These are phyloP conservation scores for Gossypium australe DNA, from an alignment of 345 rosid genomes.

Conservation along the genomic window DNA sequence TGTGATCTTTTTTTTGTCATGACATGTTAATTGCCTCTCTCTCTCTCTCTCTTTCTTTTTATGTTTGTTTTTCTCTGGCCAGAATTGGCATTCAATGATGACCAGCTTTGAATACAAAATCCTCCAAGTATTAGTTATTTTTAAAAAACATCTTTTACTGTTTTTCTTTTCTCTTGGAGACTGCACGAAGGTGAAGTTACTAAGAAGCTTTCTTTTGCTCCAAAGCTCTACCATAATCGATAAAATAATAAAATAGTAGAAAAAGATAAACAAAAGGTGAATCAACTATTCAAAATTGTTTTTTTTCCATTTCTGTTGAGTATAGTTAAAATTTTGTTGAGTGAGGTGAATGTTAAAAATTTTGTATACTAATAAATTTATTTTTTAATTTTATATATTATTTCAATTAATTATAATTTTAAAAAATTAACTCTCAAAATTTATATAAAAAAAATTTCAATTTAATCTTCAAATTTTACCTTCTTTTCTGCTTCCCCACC, in stretches of 20 bases:
- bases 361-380: too few species aligned
- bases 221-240: background rate
- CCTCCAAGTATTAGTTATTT: background rate
- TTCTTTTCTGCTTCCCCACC: too few species aligned
- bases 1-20: conserved; percentile 52
- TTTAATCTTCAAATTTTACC: too few species aligned
- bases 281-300: too few species aligned
- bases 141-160: background rate
- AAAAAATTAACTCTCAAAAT: too few species aligned
- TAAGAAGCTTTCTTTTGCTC: conserved; percentile 22
- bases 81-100: conserved; percentile 33
- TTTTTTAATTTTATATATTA: too few species aligned
- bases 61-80: background rate
- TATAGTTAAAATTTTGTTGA: too few species aligned
- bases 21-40: conserved; percentile 22
- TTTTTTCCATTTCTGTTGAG: too few species aligned
- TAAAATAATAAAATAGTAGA: background rate
- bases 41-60: background rate
- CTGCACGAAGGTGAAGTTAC: conserved; percentile 21
- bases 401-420: too few species aligned
- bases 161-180: conserved; percentile 16
- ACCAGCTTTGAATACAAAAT: conserved; percentile 21
- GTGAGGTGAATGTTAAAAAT: too few species aligned
- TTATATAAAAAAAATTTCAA: too few species aligned
- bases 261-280: background rate